Evolutionary conservation across 2,329 filamentous ascomycete species (phyloP), one percentile per base, ranked within the genome.

Genomic region (Tolypocladium ovalisporum): DNA sequence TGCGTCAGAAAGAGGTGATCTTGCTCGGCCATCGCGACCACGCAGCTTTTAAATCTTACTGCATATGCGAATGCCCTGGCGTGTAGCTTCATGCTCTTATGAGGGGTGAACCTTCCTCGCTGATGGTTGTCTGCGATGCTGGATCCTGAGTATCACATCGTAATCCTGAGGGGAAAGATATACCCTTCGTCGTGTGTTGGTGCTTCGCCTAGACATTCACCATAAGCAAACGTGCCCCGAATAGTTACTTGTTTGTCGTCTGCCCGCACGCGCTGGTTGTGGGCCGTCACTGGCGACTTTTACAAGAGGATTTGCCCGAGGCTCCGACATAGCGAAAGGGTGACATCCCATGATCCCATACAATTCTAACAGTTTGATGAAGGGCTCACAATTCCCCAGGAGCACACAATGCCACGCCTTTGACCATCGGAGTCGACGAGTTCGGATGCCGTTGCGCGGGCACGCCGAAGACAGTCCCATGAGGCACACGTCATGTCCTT

Each of bases 31-130:
- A 4, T 7, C 15, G 27, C 15, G 15, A 51, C 3, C 17, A n/a
- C 27, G 27, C 12, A 32, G 29, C 37, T 42, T 54, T 54, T 54
- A 49, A 57, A 54, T 54, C 52, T 57, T 10, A 57, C 52, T 51
- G 56, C 56, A 54, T 51, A 54, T 49, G 39, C 51, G 47, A 39
- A 32, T 34, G 3, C 19, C 29, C 3, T 51, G 19, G 47, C 4
- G 29, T 34, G 19, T 51, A 12, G 27, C 19, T 4, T n/a, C 4
- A 4, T 34, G 19, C 3, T 22, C 17, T n/a, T 34, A 10, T 17
- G 27, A 17, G 27, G 27, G 7, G 24, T 24, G 42, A 9, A 15
- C 7, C 3, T 32, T 32, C 44, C 19, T 27, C 44, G 27, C 44
- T 12, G 47, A 12, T 3, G 47, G 19, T 51, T 12, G n/a, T 15